phyloP scores from a whole-genome alignment of 345 rosid genomes.

The Euphorbia peplus region DNA sequence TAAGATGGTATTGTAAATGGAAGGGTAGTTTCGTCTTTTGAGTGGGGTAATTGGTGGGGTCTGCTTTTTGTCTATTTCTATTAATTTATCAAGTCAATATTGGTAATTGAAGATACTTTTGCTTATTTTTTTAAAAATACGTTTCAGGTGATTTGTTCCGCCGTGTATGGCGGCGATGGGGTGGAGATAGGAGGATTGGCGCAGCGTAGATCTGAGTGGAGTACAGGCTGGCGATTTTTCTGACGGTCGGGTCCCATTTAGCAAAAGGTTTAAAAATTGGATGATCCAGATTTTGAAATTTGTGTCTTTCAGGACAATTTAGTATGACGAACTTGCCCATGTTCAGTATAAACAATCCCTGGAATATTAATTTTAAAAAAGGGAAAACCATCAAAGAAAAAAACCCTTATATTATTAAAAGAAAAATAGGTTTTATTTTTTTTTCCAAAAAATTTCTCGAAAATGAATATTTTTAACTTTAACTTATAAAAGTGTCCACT shows the following conservation, averaged over 20 bases:
- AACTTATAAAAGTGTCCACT: no score
- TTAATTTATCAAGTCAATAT: neutral
- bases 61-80: neutral
- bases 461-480: no score
- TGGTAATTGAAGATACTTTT: no score
- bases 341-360: neutral
- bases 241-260: neutral
- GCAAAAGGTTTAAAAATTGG: neutral
- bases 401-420: no score
- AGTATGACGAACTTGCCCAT: constrained; percentile 1
- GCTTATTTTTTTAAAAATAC: neutral
- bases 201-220: neutral
- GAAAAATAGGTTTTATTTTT: no score
- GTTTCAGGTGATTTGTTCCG: neutral
- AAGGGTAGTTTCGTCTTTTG: neutral
- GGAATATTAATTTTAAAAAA: neutral
- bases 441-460: no score
- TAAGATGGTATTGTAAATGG: neutral
- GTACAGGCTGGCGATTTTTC: neutral
- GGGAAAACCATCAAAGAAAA: no score
- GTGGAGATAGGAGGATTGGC: neutral
- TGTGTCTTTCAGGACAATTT: neutral
- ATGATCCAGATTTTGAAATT: neutral
- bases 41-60: neutral
- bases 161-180: neutral